Conservation (phyloP, 768 basidiomycete genomes). For the Boletus reticulatus region DNA sequence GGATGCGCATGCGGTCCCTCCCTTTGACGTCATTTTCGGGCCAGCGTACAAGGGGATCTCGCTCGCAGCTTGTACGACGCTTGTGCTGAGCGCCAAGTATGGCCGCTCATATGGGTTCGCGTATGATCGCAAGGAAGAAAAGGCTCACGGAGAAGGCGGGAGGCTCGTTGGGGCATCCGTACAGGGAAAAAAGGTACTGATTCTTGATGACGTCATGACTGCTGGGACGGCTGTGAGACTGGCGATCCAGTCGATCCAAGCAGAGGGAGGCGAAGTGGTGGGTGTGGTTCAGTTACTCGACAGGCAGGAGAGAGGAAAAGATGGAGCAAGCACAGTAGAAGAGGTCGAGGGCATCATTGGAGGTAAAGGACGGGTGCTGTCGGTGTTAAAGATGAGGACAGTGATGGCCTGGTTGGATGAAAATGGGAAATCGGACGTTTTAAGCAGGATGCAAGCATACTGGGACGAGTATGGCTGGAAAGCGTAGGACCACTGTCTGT, state of each 20-base stretch:
- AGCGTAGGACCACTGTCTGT: constrained; percentile 12
- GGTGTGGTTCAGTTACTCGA: constrained; percentile 89
- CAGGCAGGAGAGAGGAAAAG: constrained; percentile 45
- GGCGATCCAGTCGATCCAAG: constrained; percentile 70
- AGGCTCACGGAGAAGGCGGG: constrained; percentile 96
- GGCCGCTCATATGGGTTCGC: constrained; percentile 72
- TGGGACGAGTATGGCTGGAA: constrained; percentile 30
- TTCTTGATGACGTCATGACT: constrained; percentile 97
- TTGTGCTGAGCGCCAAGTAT: constrained; percentile 69
- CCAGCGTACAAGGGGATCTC: constrained; percentile 98
- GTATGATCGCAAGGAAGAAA: constrained; percentile 94
- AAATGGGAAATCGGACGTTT: constrained; percentile 60
- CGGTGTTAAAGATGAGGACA: constrained; percentile 84
- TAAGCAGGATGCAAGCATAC: constrained; percentile 75
- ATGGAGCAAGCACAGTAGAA: constrained; percentile 67
- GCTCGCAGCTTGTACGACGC: constrained; percentile 80
- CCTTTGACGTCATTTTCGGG: constrained; percentile 87
- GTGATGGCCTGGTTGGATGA: constrained; percentile 79
- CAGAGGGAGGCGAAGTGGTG: constrained; percentile 75
- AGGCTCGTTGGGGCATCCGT: constrained; percentile 83
- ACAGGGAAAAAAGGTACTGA: constrained; percentile 76
- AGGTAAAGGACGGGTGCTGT: constrained; percentile 65
- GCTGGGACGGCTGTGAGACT: constrained; percentile 84
- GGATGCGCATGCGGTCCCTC: constrained; percentile 29
- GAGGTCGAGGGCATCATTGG: constrained; percentile 75